Percentiles rank a stretch among this genome's conserved stretches.
Conservation (phyloP, 169 alveolate genomes). For the Perkinsus olseni region DNA sequence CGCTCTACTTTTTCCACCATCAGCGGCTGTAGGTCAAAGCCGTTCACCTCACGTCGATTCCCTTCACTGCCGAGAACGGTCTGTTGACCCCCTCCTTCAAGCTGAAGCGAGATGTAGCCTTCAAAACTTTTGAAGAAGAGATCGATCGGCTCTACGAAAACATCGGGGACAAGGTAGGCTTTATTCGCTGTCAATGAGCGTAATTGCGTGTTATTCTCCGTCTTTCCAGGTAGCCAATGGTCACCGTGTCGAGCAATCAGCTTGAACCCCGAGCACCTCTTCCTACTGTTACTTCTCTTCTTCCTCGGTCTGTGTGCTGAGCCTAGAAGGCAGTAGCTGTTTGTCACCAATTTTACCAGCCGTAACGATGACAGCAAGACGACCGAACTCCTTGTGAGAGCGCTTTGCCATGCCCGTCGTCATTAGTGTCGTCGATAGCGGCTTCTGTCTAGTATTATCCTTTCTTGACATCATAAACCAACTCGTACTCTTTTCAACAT, state of each 20-base stretch:
- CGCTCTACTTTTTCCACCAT: slow-evolving; percentile 20
- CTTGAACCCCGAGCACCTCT: neutral
- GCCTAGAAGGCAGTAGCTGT: neutral
- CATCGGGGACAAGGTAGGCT: neutral
- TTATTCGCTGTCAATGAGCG: neutral
- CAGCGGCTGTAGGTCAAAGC: slow-evolving; percentile 3
- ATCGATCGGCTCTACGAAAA: neutral
- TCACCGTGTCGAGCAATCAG: neutral
- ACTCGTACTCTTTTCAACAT: too few species aligned
- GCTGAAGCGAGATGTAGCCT: slow-evolving; percentile 17
- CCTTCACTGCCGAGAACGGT: slow-evolving; percentile 35
- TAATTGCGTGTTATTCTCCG: too few species aligned
- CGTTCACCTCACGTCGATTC: slow-evolving; percentile 15
- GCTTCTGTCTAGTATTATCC: neutral
- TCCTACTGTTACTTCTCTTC: neutral
- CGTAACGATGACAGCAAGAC: too few species aligned
- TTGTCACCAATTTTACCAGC: neutral
- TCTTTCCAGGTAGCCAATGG: neutral
- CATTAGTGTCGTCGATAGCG: neutral
- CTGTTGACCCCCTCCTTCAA: slow-evolving; percentile 39
- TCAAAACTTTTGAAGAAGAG: neutral
- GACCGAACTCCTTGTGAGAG: neutral
- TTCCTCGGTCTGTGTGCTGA: neutral
- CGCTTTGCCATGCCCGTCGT: neutral
- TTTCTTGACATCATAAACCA: neutral